These are phyloP conservation scores for Eucalyptus polyanthemos DNA, from an alignment of 345 rosid genomes.

Conservation along the genomic window DNA sequence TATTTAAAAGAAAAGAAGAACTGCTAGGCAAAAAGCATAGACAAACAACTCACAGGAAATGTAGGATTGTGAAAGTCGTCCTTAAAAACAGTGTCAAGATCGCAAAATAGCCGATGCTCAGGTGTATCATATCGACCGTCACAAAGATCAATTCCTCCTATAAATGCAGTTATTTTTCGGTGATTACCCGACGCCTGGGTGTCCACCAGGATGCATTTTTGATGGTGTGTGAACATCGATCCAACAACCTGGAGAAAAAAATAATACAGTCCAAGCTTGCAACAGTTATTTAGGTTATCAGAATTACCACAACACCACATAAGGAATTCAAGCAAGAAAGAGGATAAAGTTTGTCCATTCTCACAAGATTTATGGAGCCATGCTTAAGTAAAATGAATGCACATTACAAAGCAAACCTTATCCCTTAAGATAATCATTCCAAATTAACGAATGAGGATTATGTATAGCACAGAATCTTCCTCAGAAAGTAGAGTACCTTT, in stretches of 20 bases:
- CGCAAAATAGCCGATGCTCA: slow-evolving; percentile 59
- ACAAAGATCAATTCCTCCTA: slow-evolving; percentile 92
- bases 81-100: slow-evolving; percentile 56
- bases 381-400: background rate
- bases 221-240: slow-evolving; percentile 86
- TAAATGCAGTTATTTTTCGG: slow-evolving; percentile 69
- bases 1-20: background rate
- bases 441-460: background rate
- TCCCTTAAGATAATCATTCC: background rate
- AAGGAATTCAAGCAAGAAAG: background rate
- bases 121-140: slow-evolving; percentile 97
- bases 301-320: background rate
- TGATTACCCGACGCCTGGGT: slow-evolving; percentile 68
- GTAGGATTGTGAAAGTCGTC: slow-evolving; percentile 92
- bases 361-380: background rate
- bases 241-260: slow-evolving; percentile 60
- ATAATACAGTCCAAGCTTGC: background rate
- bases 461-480: background rate
- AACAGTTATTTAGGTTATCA: background rate
- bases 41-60: slow-evolving; percentile 54
- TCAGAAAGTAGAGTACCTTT: background rate
- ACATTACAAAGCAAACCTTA: background rate
- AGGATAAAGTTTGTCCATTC: background rate
- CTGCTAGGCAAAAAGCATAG: background rate
- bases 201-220: slow-evolving; percentile 86